Evolutionary conservation across 805 yeast species (phyloP).

Genomic region (Ogataea chonburiensis): DNA sequence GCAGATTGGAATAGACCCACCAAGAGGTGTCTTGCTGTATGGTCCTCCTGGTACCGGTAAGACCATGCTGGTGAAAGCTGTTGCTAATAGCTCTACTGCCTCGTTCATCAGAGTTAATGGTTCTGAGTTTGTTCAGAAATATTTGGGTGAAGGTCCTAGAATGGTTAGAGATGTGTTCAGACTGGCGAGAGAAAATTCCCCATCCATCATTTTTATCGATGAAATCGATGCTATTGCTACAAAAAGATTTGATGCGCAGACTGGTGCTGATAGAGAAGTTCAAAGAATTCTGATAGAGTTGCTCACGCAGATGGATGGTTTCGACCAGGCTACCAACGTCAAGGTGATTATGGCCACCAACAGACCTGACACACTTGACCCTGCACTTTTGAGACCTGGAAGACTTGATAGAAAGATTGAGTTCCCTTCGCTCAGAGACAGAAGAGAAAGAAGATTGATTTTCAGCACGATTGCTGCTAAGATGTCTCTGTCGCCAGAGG

Average conservation of each 20-base stretch:
- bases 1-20: conserved; percentile 98
- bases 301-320: conserved; percentile 98
- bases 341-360: conserved; percentile 99
- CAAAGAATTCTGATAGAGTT: conserved; percentile 95
- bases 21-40: conserved; percentile 93
- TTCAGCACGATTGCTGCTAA: conserved; percentile 94
- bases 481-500: conserved; percentile 98
- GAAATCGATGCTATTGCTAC: conserved; percentile 99
- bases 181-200: conserved; percentile 95
- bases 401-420: conserved; percentile 97
- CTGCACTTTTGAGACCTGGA: conserved; percentile 97
- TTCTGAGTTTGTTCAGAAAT: conserved; percentile 97
- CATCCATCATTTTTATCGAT: conserved; percentile 95
- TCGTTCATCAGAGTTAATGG: conserved; percentile 96
- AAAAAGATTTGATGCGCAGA: conserved; percentile 98
- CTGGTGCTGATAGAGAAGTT: conserved; percentile 99
- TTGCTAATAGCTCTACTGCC: conserved; percentile 94
- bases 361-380: conserved; percentile 98
- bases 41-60: conserved; percentile 99
- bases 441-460: conserved; percentile 96
- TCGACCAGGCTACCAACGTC: conserved; percentile 91
- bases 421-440: conserved; percentile 92
- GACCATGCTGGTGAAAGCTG: conserved; percentile 98
- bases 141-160: conserved; percentile 98
- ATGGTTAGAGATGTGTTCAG: conserved; percentile 99